Base-by-base conservation (phyloP, 2,329 filamentous ascomycete genomes). In the Cryphonectria parasitica region DNA sequence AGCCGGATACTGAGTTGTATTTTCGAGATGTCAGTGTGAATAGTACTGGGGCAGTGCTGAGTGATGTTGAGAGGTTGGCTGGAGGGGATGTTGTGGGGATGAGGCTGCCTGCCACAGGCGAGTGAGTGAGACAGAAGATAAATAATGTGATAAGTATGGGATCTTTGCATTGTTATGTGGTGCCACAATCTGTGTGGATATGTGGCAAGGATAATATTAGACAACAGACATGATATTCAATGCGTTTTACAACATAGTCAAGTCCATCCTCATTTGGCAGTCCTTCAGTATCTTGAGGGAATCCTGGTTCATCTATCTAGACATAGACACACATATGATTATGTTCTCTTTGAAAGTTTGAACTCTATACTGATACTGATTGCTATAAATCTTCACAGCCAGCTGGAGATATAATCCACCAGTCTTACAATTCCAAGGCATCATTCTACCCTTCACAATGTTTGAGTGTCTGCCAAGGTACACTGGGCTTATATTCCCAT, bases 1-100 rank as follows among this genome's bases (percentile, higher is more conserved):
- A 71, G 34, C 67, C 74, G 2, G 75, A 74, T 28, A 78, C 77
- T 63, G 80, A 85, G 77, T 79, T 91, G 62, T 93, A 91, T 77
- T 81, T 79, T 68, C 83, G 90, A 28, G 82, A 87, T 60, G 86
- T 91, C 39, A 78, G 69, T 39, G 62, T 71, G 28, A 66, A 62
- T 43, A 65, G 62, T 28, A 34, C 62, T 2, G 69, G 62, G 4
- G 64, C 41, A 25, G 69, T 71, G 61, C 34, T 71, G 13, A 36
- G 66, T 4, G 69, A 71, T 49, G 56, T 52, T 7, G 69, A 71
- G 41, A 60, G 61, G 66, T 17, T 71, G 61, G 69, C 54, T 15
- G 66, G 66, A 1, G 25, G 41, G 52, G 52, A 54, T 31, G 41
- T 71, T 0, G 66, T 65, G 2, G 43, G n/a, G 25, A 71, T 54